phyloP scores from a whole-genome alignment of 129 eudicot species.

The Tanacetum coccineum region DNA sequence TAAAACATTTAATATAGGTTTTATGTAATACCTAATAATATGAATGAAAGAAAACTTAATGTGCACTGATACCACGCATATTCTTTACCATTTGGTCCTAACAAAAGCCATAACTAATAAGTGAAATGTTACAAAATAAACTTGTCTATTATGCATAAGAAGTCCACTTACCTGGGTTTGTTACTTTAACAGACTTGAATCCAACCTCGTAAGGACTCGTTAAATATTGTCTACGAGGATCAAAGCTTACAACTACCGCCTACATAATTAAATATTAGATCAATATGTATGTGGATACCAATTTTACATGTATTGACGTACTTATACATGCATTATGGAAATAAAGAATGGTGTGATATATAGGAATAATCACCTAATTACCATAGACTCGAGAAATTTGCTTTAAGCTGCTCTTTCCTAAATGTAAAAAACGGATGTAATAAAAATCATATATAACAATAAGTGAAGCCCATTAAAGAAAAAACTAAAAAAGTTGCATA shows the following conservation, averaged over 20 bases:
- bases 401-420: constrained; percentile 92
- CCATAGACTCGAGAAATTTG: constrained; percentile 98
- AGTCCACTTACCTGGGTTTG: no score
- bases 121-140: no score
- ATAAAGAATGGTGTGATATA: background rate
- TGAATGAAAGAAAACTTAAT: constrained; percentile 38
- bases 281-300: background rate
- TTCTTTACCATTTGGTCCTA: constrained; percentile 88
- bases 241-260: constrained; percentile 99
- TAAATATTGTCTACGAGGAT: constrained; percentile 92
- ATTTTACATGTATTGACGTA: background rate
- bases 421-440: constrained; percentile 31
- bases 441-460: background rate
- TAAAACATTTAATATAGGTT: no score
- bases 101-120: no score
- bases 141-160: no score
- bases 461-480: background rate
- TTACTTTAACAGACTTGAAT: no score
- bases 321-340: background rate
- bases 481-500: constrained; percentile 29
- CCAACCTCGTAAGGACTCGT: constrained; percentile 58
- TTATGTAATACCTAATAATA: background rate
- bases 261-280: constrained; percentile 25
- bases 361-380: no score
- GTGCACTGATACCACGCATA: constrained; percentile 99